Evolutionary conservation across 1,284 basidiomycete genomes (phyloP).

Genomic region (Moesziomyces sp.): DNA sequence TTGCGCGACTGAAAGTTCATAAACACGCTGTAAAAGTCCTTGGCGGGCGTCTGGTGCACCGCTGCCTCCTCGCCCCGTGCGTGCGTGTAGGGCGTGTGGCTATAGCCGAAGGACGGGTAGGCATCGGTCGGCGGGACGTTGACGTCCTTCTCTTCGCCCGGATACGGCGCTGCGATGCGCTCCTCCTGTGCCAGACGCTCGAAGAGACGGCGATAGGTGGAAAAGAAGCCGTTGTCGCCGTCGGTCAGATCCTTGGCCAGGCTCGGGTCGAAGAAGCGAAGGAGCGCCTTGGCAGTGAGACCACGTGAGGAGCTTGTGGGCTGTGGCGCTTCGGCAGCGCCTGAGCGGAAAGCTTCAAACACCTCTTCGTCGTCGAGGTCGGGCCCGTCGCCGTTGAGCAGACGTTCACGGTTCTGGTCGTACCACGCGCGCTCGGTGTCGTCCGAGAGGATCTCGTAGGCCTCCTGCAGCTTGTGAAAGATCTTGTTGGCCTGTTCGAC

Average conservation of each 20-base stretch:
- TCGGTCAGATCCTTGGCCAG: constrained; percentile 75
- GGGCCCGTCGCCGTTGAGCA: constrained; percentile 56
- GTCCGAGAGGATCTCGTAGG: constrained; percentile 79
- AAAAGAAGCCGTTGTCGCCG: constrained; percentile 77
- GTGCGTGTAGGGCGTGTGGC: constrained; percentile 78
- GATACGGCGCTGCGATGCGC: constrained; percentile 71
- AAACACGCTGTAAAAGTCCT: constrained; percentile 85
- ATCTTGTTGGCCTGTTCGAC: constrained; percentile 85
- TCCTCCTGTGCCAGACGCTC: constrained; percentile 86
- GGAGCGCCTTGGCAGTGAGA: constrained; percentile 81
- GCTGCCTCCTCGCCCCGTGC: constrained; percentile 42
- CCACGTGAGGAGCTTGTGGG: constrained; percentile 79
- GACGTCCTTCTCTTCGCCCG: constrained; percentile 65
- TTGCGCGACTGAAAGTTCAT: constrained; percentile 87
- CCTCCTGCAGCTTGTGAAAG: constrained; percentile 90
- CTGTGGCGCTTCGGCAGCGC: constrained; percentile 69
- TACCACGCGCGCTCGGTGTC: constrained; percentile 90
- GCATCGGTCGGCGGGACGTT: constrained; percentile 36
- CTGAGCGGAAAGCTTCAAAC: constrained; percentile 83
- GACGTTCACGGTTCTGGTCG: constrained; percentile 89
- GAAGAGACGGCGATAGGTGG: constrained; percentile 89
- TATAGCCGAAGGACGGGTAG: constrained; percentile 82
- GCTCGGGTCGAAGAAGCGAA: constrained; percentile 84
- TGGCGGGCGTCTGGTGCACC: constrained; percentile 53
- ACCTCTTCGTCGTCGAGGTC: constrained; percentile 60